Evolutionary conservation across 345 rosid genomes (phyloP).

Genomic region (Triadica sebifera): DNA sequence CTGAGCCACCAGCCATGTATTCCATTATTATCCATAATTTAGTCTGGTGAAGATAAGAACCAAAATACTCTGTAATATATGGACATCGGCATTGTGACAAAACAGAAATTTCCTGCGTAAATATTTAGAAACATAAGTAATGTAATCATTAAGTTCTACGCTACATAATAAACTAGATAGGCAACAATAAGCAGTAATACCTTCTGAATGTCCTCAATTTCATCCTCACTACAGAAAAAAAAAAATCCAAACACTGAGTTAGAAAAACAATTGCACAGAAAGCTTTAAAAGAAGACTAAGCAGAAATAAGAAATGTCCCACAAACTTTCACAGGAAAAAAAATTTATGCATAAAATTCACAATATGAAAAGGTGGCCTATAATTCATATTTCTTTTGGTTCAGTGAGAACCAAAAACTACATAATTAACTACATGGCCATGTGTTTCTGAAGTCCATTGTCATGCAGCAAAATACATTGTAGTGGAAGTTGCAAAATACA

Average conservation of each 20-base stretch:
- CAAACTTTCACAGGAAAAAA: background rate
- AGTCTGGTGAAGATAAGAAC: slow-evolving; percentile 95
- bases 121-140: slow-evolving; percentile 29
- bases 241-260: slow-evolving; percentile 22
- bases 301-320: slow-evolving; percentile 2
- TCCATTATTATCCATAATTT: slow-evolving; percentile 99
- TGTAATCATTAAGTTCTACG: slow-evolving; percentile 11
- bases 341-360: background rate
- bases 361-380: slow-evolving; percentile 5
- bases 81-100: slow-evolving; percentile 92
- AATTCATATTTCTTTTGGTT: background rate
- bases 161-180: slow-evolving; percentile 9
- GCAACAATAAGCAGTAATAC: slow-evolving; percentile 39
- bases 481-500: background rate
- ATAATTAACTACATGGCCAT: background rate
- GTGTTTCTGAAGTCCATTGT: background rate
- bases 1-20: slow-evolving; percentile 99
- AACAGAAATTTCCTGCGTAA: slow-evolving; percentile 84
- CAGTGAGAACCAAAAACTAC: background rate
- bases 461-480: background rate
- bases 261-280: slow-evolving; percentile 16
- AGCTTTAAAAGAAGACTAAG: background rate
- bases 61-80: slow-evolving; percentile 93
- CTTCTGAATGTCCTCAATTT: slow-evolving; percentile 98
- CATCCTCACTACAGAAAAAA: slow-evolving; percentile 77